These are phyloP conservation scores for Pseudogymnoascus sp. DNA, from an alignment of 2,329 filamentous ascomycete genomes.

Conservation along the genomic window DNA sequence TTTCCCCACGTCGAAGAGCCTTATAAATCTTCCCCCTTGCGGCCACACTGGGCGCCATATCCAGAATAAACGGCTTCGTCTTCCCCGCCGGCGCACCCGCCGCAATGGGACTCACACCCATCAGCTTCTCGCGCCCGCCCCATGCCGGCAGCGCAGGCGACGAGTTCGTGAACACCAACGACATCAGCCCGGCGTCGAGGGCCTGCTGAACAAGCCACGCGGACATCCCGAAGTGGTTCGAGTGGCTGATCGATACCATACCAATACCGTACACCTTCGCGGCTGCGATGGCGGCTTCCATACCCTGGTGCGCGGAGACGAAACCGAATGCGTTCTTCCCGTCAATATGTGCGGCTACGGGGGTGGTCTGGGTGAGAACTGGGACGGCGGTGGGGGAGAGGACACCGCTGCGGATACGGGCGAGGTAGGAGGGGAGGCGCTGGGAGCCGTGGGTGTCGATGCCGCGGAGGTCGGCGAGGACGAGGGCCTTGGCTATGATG, in stretches of 20 bases:
- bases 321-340: slow-evolving; percentile 70
- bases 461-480: slow-evolving; percentile 68
- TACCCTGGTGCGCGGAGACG: slow-evolving; percentile 57
- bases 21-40: slow-evolving; percentile 68
- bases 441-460: slow-evolving; percentile 75
- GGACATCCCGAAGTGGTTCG: slow-evolving; percentile 77
- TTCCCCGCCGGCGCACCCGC: slow-evolving; percentile 61
- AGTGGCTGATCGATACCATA: slow-evolving; percentile 66
- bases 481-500: slow-evolving; percentile 58
- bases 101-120: slow-evolving; percentile 33
- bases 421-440: slow-evolving; percentile 69
- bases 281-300: slow-evolving; percentile 59
- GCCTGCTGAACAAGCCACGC: slow-evolving; percentile 76
- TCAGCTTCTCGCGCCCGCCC: slow-evolving; percentile 26
- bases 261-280: slow-evolving; percentile 61
- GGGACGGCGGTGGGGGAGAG: slow-evolving; percentile 55
- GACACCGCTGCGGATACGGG: slow-evolving; percentile 61
- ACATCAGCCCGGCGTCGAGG: slow-evolving; percentile 62
- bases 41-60: slow-evolving; percentile 64
- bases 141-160: slow-evolving; percentile 28
- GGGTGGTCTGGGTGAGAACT: slow-evolving; percentile 52
- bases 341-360: slow-evolving; percentile 60
- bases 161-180: slow-evolving; percentile 31
- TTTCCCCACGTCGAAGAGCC: slow-evolving; percentile 56
- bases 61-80: slow-evolving; percentile 59